Evolutionary conservation across 345 rosid species (phyloP), one percentile per base, ranked within the genome.

Genomic region (Moricandia moricandioides): DNA sequence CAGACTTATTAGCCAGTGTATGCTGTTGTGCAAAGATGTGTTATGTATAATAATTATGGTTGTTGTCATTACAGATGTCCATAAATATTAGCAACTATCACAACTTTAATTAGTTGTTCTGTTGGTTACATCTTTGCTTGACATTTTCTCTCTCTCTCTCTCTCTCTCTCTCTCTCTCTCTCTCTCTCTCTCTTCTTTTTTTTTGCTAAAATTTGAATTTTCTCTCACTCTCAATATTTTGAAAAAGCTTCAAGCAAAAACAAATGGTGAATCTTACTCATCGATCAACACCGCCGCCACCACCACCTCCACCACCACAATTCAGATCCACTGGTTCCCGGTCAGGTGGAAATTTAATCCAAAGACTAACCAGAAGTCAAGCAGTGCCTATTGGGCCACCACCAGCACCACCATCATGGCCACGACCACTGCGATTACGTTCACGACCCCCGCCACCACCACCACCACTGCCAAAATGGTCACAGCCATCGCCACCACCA

Each of bases 11-110:
- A 54, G 56, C 21, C 39, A 47, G 62, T 62, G 67, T 8, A 71
- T 58, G 17, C 35, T 58, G 35, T 29, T 59, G 18, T 57, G 73
- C 73, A 70, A 45, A 70, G 1, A 54, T 52, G 54, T 72, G 35
- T 47, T 71, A n/a, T 57, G 13, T 6, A 65, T 66, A 43, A 65
- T 58, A 43, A 3, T 43, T 18, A 30, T 59, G 9, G 61, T 67
- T 24, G 72, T 60, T 67, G 67, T 60, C 62, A 75, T 59, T 59
- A 67, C 39, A 33, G 18, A 74, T 47, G 26, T 62, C 74, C 51
- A 76, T 52, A 12, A 49, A 51, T 39, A 18, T 40, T 29, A 26
- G 39, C 39, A 47, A 35, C 62, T 16, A 58, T 33, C 11, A 67
- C 27, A 45, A 62, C 18, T 59, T 24, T 12, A 45, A 13, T 8